These are phyloP conservation scores for Debaryomyces udenii DNA, from an alignment of 1,139 yeast species.

Conservation along the genomic window DNA sequence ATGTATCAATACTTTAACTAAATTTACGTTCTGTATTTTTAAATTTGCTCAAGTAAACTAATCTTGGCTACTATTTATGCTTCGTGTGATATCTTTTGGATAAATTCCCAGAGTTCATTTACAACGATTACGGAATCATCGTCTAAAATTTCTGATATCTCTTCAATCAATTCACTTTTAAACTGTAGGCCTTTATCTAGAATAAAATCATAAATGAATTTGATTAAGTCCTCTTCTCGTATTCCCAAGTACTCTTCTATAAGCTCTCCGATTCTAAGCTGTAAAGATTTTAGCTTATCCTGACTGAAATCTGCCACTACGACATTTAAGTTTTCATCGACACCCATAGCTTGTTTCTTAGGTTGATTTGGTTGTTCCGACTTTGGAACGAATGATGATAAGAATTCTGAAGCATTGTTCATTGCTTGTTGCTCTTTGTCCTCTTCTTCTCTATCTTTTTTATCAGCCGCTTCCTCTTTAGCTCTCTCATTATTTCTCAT, in stretches of 20 bases:
- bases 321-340: constrained; percentile 1
- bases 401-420: constrained; percentile 1
- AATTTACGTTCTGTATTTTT: too few species aligned
- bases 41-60: too few species aligned
- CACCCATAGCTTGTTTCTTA: neutral
- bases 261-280: constrained; percentile 39
- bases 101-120: constrained; percentile 36
- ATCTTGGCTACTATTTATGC: neutral
- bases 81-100: constrained; percentile 12
- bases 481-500: constrained; percentile 31
- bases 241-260: constrained; percentile 58
- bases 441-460: constrained; percentile 30
- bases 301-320: constrained; percentile 18
- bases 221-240: constrained; percentile 51
- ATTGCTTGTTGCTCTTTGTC: constrained; percentile 4
- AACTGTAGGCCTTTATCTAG: constrained; percentile 30
- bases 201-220: constrained; percentile 44
- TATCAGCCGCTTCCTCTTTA: constrained; percentile 42
- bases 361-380: neutral
- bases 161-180: constrained; percentile 39
- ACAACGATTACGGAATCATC: constrained; percentile 56
- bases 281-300: constrained; percentile 24
- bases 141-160: constrained; percentile 55
- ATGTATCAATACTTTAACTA: neutral
- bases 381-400: constrained; percentile 6